Evolutionary conservation across 1,284 basidiomycete species (phyloP), one percentile per base, ranked within the genome.

Genomic region (Marasmius oreades): DNA sequence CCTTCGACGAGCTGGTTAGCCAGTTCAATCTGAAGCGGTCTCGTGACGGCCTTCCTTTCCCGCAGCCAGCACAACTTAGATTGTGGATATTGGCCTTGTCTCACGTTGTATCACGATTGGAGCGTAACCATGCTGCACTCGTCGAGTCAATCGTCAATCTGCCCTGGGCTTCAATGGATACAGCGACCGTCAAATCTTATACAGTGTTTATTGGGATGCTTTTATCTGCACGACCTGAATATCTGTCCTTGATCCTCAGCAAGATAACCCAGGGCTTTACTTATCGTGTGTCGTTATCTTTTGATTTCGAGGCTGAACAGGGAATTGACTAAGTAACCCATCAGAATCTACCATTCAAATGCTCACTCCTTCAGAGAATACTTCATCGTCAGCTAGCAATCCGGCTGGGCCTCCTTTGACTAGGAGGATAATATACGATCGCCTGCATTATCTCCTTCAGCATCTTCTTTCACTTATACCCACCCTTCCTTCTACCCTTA

Each of bases 171-270:
- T 90, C 88, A 5, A 84, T 93, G 73, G 92, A 95, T 63, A 83
- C 82, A 45, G 74, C 78, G 20, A 92, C 95, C 63, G 93, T 94
- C 53, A 90, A 87, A 70, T 84, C 86, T 12, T 97, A 94, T 69
- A 87, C 86, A 24, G 83, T 90, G 24, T 98, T 98, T 68, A 84
- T 95, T 46, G 92, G 93, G 45, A 92, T 95, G 75, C 84, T 99
- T 37, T 85, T 98, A 62, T 94, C 90, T 62, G 94, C 96, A n/a
- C 79, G 92, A 60, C 91, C 93, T 59, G 93, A 96, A 71, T 99
- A 97, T 76, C 80, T 97, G 31, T 88, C 86, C 34, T 79, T 90
- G 58, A 87, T 98, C 8, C 81, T 98, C 10, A 79, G 80, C 55
- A 93, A 85, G 70, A 86, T 92, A 39, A 85, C 94, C 6, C 86